Conservation (phyloP, 805 yeast genomes). For the Lipomyces japonicus region DNA sequence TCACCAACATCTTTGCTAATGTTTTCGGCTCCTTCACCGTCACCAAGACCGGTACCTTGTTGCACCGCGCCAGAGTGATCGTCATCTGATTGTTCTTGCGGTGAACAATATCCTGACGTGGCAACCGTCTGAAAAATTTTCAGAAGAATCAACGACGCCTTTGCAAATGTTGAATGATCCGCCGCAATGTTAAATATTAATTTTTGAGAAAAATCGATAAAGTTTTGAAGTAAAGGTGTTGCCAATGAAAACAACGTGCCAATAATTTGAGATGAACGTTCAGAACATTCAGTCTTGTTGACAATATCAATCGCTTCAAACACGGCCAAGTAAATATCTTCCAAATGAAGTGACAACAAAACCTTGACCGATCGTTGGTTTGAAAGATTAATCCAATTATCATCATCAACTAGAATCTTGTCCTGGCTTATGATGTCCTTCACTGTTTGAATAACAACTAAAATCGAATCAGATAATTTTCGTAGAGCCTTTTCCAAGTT, state of each 20-base stretch:
- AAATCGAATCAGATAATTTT: conserved; percentile 52
- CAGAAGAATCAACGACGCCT: conserved; percentile 59
- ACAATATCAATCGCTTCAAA: conserved; percentile 40
- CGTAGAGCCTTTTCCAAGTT: conserved; percentile 46
- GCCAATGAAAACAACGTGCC: conserved; percentile 45
- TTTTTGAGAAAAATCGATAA: conserved; percentile 46
- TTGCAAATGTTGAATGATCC: conserved; percentile 53
- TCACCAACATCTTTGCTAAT: conserved; percentile 83
- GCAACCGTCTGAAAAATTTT: conserved; percentile 58
- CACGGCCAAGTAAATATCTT: conserved; percentile 40
- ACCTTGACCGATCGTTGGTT: conserved; percentile 29
- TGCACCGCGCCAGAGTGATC: conserved; percentile 59
- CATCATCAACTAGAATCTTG: conserved; percentile 48
- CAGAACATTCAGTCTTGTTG: conserved; percentile 39
- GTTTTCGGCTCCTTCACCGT: conserved; percentile 83
- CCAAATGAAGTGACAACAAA: conserved; percentile 45
- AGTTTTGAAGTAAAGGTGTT: conserved; percentile 61
- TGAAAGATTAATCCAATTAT: conserved; percentile 59
- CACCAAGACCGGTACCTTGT: conserved; percentile 90
- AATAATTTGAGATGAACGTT: conserved; percentile 37
- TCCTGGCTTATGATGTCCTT: conserved; percentile 23
- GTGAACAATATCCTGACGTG: conserved; percentile 86
- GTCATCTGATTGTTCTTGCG: conserved; percentile 68
- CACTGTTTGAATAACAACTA: conserved; percentile 63
- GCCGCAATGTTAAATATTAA: conserved; percentile 46